A percentile compares a stretch with the other conserved stretches of the same genome.
These are phyloP conservation scores for Acer yangbiense DNA, from an alignment of 345 rosid species.

Conservation along the genomic window DNA sequence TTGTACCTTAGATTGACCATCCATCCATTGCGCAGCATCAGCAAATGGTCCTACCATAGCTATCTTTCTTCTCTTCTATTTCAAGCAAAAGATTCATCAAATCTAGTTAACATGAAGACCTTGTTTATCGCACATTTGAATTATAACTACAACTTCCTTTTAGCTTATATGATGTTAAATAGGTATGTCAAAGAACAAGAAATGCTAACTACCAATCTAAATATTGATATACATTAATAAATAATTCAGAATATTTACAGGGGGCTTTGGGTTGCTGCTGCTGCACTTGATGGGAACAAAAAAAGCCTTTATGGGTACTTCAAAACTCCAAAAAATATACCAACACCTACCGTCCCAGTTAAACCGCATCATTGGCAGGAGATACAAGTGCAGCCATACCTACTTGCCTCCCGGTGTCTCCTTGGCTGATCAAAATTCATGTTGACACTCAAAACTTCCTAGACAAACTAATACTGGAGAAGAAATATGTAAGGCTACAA, in stretches of 20 bases:
- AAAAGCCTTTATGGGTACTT: slow-evolving; percentile 33
- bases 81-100: not conserved
- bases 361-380: slow-evolving; percentile 26
- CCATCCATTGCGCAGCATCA: not conserved
- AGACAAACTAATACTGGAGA: slow-evolving; percentile 7
- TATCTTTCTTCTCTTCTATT: not conserved
- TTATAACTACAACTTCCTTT: not conserved
- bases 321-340: slow-evolving; percentile 23
- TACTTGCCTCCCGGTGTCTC: slow-evolving; percentile 1
- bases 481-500: not conserved
- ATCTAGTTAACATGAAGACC: not conserved
- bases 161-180: not conserved
- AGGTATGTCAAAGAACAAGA: not conserved
- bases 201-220: slow-evolving; percentile 20
- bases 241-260: slow-evolving; percentile 47
- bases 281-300: slow-evolving; percentile 45
- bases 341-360: slow-evolving; percentile 20
- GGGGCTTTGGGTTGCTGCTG: slow-evolving; percentile 28
- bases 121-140: not conserved
- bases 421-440: slow-evolving; percentile 17
- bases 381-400: slow-evolving; percentile 25
- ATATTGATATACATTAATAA: slow-evolving; percentile 30
- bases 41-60: not conserved
- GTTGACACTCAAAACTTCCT: slow-evolving; percentile 15
- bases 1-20: slow-evolving; percentile 7